phyloP scores from a whole-genome alignment of 305 asterid species.

The Coffea humblotiana region DNA sequence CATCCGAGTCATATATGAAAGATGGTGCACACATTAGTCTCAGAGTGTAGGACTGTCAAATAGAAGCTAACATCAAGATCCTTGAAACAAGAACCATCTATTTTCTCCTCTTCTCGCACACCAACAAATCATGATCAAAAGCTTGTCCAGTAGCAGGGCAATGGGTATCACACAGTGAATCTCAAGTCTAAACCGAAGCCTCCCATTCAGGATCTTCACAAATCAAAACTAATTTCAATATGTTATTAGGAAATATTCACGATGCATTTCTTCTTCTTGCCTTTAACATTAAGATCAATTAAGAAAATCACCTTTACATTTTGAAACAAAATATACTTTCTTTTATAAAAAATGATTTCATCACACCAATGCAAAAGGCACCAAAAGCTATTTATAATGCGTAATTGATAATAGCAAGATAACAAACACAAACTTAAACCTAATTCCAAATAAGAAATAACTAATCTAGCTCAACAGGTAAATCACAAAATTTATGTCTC shows the following conservation, averaged over 20 bases:
- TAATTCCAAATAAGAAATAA: background rate
- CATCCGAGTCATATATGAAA: background rate
- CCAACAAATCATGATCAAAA: background rate
- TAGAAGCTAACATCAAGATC: background rate
- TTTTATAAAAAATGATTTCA: background rate
- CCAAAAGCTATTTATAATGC: background rate
- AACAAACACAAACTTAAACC: background rate
- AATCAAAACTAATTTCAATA: background rate
- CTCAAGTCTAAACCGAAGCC: background rate
- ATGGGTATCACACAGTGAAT: background rate
- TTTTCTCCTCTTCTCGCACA: background rate
- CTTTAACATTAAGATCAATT: background rate
- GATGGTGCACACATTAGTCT: background rate
- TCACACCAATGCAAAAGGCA: background rate
- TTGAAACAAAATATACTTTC: background rate
- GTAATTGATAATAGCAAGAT: background rate
- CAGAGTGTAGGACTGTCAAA: background rate
- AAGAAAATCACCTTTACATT: background rate
- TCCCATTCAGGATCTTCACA: background rate
- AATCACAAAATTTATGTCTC: background rate
- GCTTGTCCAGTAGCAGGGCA: background rate
- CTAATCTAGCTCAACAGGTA: background rate
- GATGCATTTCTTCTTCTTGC: background rate
- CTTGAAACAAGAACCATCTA: background rate
- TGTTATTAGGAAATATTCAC: background rate